Base-by-base conservation (phyloP, 257 asterid species). In the Gentiana straminea region DNA sequence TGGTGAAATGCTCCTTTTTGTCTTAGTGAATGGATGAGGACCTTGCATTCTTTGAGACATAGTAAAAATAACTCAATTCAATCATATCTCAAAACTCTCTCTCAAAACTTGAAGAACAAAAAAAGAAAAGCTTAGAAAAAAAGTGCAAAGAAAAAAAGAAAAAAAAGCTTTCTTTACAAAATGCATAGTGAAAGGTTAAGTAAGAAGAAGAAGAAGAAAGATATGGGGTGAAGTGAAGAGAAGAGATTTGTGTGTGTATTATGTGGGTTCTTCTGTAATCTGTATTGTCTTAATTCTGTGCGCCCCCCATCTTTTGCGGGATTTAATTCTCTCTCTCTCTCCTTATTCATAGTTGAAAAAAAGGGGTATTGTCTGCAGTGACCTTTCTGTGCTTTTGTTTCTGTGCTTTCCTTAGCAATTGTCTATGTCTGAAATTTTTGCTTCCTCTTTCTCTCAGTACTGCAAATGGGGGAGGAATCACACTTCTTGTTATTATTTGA, bases 271-370 rank as follows among this genome's bases (percentile, higher is more conserved):
- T 24, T 24, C 24, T 24, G 24, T 24, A 24, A 24, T 84, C 86
- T 90, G 94, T 87, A 82, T 81, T 79, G 95, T 84, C 96, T 79
- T 10, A 41, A 66, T 72, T 77, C 70, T 87, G 81, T 84, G 95
- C 84, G 96, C 92, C 95, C 94, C 80, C 96, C 94, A 80, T 90
- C 84, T 80, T 69, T 69, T 81, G 76, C 94, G 74, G 77, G 64
- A 61, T 24, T 24, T 24, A 24, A 24, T 24, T 51, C 44, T 44
- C 56, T 66, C 4, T 57, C 59, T 52, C 70, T 68, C 69, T 55
- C 59, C 50, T 68, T 67, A 68, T 71, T 75, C 62, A 15, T 57
- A 73, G 84, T 81, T 86, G 79, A 87, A 86, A 81, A 81, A 82
- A 75, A 80, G 83, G 76, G 70, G 66, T 62, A 64, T 82, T 71